These are phyloP conservation scores for Spathaspora arborariae DNA, from an alignment of 805 yeast species.

Conservation along the genomic window DNA sequence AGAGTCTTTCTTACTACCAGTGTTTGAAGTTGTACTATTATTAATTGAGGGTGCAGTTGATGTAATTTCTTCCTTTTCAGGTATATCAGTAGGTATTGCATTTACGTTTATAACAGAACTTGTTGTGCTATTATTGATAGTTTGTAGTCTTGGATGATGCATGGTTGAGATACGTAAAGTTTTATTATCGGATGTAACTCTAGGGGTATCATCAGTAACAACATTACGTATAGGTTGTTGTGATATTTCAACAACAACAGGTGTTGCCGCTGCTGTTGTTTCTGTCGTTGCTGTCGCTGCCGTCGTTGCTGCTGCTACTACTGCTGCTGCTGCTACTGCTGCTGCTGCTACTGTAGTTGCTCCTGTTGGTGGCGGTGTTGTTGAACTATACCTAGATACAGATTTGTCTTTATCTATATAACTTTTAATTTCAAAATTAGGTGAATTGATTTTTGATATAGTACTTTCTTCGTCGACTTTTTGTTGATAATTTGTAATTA, in stretches of 20 bases:
- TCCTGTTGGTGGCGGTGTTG: neutral
- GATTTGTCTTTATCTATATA: neutral
- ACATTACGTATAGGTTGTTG: too few relatives aligned
- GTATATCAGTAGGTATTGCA: slow-evolving; percentile 18
- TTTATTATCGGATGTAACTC: slow-evolving; percentile 35
- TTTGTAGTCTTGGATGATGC: slow-evolving; percentile 12
- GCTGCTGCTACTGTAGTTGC: neutral
- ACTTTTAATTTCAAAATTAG: neutral
- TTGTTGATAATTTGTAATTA: too few relatives aligned
- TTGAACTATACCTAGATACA: neutral
- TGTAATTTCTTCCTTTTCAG: neutral
- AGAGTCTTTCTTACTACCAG: neutral
- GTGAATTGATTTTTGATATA: neutral
- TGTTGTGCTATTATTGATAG: slow-evolving; percentile 22
- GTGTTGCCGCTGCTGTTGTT: too few relatives aligned
- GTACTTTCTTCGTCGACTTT: too few relatives aligned
- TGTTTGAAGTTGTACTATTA: neutral
- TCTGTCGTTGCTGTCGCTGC: too few relatives aligned
- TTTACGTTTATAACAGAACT: slow-evolving; percentile 32
- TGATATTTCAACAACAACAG: too few relatives aligned
- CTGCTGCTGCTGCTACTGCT: neutral
- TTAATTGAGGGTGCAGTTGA: neutral
- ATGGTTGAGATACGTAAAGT: slow-evolving; percentile 28
- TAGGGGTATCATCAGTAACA: slow-evolving; percentile 10
- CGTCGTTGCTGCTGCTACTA: neutral